A percentile compares a stretch with the other conserved stretches of the same genome.
Conservation (phyloP, 768 basidiomycete genomes). For the Panaeolus cyanescens region DNA sequence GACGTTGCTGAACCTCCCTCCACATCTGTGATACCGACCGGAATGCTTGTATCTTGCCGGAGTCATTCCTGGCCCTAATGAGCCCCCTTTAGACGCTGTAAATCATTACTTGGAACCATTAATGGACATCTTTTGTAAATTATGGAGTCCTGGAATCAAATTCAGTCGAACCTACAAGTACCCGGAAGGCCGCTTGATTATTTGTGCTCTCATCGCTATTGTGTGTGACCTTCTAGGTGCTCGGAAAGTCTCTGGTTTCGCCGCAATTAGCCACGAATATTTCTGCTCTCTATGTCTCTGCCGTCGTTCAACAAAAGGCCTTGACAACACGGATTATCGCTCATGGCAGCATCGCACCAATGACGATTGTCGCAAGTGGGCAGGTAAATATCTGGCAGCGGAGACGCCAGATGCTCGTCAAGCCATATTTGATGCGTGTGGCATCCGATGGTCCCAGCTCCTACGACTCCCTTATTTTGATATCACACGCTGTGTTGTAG, state of each 20-base stretch:
- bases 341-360: constrained; percentile 15
- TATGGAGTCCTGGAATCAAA: constrained; percentile 30
- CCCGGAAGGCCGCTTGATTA: constrained; percentile 18
- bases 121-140: constrained; percentile 21
- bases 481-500: constrained; percentile 17
- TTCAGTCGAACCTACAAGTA: constrained; percentile 16
- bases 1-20: constrained; percentile 37
- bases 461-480: constrained; percentile 42
- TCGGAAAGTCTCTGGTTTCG: constrained; percentile 21
- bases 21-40: constrained; percentile 24
- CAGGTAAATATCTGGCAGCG: constrained; percentile 21
- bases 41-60: constrained; percentile 42
- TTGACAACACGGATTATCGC: constrained; percentile 15
- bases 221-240: constrained; percentile 40
- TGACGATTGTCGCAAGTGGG: constrained; percentile 14
- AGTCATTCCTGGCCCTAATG: no score
- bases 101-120: constrained; percentile 27
- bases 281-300: constrained; percentile 8
- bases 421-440: constrained; percentile 15
- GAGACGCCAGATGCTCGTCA: constrained; percentile 3
- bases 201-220: constrained; percentile 24
- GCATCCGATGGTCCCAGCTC: constrained; percentile 30
- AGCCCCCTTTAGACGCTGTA: constrained; percentile 27
- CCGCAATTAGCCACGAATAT: constrained; percentile 2
- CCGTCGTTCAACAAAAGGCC: background rate